These are phyloP conservation scores for Phytopythium chamaehyphon DNA, from an alignment of 352 stramenopile genomes.

Conservation along the genomic window DNA sequence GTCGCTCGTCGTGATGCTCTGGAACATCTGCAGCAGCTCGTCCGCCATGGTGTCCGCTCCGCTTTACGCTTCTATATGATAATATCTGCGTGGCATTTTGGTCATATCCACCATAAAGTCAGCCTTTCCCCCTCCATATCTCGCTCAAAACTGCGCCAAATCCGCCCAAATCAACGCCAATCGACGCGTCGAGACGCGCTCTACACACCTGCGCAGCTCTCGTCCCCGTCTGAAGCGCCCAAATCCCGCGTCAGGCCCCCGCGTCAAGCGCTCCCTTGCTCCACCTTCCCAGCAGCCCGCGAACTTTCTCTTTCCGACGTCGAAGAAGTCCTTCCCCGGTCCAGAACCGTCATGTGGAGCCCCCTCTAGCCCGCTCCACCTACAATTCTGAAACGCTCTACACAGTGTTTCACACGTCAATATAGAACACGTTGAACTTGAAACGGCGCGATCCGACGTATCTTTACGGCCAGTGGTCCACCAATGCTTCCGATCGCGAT, in stretches of 20 bases:
- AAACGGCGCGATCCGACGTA: conserved; percentile 8
- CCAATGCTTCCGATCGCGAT: conserved; percentile 1
- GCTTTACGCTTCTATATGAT: too few species aligned
- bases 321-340: neutral
- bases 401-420: conserved; percentile 1
- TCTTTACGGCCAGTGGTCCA: too few species aligned
- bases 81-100: too few species aligned
- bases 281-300: too few species aligned
- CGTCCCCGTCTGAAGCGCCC: neutral
- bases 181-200: neutral
- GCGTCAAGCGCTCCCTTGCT: neutral
- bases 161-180: too few species aligned
- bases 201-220: conserved; percentile 1
- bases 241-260: neutral
- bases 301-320: conserved; percentile 1
- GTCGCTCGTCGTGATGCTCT: conserved; percentile 84
- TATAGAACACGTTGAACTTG: conserved; percentile 8
- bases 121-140: neutral
- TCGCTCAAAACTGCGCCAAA: neutral
- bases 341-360: too few species aligned
- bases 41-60: conserved; percentile 49
- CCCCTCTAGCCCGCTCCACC: too few species aligned
- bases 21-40: conserved; percentile 84
- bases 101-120: too few species aligned
- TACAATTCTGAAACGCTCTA: neutral